Base-by-base conservation (phyloP, 2,329 filamentous ascomycete species). In the Fusarium armeniacum region DNA sequence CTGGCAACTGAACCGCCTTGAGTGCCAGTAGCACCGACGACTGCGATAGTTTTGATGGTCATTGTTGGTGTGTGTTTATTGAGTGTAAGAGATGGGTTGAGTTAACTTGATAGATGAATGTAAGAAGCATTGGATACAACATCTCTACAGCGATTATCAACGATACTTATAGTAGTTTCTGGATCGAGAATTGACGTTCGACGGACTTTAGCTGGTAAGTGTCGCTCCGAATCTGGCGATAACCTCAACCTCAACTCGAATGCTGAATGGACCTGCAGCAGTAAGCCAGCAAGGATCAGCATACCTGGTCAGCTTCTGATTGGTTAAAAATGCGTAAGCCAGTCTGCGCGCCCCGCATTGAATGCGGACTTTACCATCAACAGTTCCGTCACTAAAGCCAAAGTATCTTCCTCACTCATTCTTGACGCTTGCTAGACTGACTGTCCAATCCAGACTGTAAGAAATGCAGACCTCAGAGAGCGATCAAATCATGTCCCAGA, bases 1-100 rank as follows among this genome's bases (percentile, higher is more conserved):
- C 78, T 80, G 30, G 79, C 81, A 9, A 86, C 84, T 2, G 83
- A 83, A 22, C 81, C 80, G 56, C 84, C 85, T 68, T 86, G 84
- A 44, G 78, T 81, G 51, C 82, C 84, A 4, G 83, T 85, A 11
- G 81, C 82, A 3, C 83, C 83, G 33, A 85, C 77, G 9, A 85
- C 76, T 18, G 78, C 78, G 41, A 85, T 76, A 55, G 80, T 74
- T 52, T 77, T 77, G 43, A 56, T 40, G 11, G 61, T 32, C 69
- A 74, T 73, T 13, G 15, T 59, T 8, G 13, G 4, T 1, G 3
- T 32, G 9, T 35, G 33, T 18, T 16, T 33, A 6, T 33, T 16
- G 24, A 4, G 2, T 2, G 11, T 7, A 5, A 26, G 18, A 15
- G 12, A 28, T 26, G 9, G 22, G 16, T 44, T 13, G 8, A 11